phyloP scores from a whole-genome alignment of 176 grass and related monocot species.

The Hordeum marinum region DNA sequence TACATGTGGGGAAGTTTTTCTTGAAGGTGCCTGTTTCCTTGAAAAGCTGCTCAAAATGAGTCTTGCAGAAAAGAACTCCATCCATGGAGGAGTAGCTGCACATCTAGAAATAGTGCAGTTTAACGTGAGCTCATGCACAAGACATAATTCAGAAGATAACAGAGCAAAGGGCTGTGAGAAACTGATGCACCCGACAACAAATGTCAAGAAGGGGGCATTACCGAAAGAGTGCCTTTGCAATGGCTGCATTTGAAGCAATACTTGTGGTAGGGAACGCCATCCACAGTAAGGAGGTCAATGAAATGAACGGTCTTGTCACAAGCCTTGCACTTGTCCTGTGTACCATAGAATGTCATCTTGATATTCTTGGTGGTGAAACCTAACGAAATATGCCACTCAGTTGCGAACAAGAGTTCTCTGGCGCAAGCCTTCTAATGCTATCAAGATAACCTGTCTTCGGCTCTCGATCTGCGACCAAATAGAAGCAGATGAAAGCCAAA shows the following conservation, averaged over 20 bases:
- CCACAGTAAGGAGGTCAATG: constrained; percentile 58
- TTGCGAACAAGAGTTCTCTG: constrained; percentile 9
- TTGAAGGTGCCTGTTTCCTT: constrained; percentile 62
- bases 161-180: neutral
- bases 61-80: constrained; percentile 72
- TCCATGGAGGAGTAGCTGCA: constrained; percentile 70
- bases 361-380: constrained; percentile 3
- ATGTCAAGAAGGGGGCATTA: constrained; percentile 20
- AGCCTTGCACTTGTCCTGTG: constrained; percentile 70
- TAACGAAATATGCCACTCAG: constrained; percentile 17
- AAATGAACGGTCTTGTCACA: constrained; percentile 74
- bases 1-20: constrained; percentile 62
- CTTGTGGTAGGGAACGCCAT: constrained; percentile 59
- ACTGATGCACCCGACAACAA: neutral
- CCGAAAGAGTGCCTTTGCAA: constrained; percentile 71
- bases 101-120: constrained; percentile 38
- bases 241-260: constrained; percentile 89
- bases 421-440: constrained; percentile 12
- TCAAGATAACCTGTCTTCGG: neutral
- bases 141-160: neutral
- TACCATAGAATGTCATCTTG: constrained; percentile 68
- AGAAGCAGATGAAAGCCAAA: constrained; percentile 39
- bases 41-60: constrained; percentile 79
- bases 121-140: neutral
- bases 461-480: constrained; percentile 23